Conservation (phyloP, 345 rosid species). For the Odontarrhena argentea region DNA sequence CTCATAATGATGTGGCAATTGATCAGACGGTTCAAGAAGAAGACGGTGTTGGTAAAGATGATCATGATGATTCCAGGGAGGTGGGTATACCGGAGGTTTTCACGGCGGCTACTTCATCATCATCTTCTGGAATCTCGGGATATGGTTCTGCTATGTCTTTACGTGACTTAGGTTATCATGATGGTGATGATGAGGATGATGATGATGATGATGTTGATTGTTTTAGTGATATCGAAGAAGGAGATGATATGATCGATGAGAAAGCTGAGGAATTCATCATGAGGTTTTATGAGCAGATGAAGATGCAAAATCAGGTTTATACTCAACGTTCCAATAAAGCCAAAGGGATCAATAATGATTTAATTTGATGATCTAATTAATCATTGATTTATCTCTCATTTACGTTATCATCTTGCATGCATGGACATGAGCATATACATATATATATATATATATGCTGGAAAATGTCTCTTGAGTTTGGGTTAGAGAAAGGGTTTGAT, state of each 20-base stretch:
- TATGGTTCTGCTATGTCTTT: slow-evolving; percentile 55
- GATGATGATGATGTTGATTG: slow-evolving; percentile 21
- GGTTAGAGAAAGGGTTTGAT: background rate
- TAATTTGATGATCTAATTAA: background rate
- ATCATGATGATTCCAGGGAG: background rate
- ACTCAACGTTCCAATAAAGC: slow-evolving; percentile 31
- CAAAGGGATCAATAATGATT: slow-evolving; percentile 18
- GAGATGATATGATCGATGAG: slow-evolving; percentile 66
- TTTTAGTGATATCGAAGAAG: slow-evolving; percentile 39
- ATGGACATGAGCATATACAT: slow-evolving; percentile 3
- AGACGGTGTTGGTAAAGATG: slow-evolving; percentile 3
- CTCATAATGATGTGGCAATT: background rate
- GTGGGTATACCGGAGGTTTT: slow-evolving; percentile 37
- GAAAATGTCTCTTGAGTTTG: slow-evolving; percentile 10
- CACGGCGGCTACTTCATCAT: slow-evolving; percentile 36
- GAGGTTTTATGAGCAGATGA: slow-evolving; percentile 62
- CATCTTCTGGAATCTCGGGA: slow-evolving; percentile 37
- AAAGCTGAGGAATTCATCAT: slow-evolving; percentile 76
- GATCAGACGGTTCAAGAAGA: background rate
- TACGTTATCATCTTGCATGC: slow-evolving; percentile 8
- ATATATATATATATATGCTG: background rate
- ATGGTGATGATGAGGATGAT: slow-evolving; percentile 32
- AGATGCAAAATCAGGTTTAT: slow-evolving; percentile 45
- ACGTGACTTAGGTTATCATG: slow-evolving; percentile 30
- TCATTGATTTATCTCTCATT: background rate